Base-by-base conservation (phyloP, 2,329 filamentous ascomycete species). In the Chaetothyriales sp. region DNA sequence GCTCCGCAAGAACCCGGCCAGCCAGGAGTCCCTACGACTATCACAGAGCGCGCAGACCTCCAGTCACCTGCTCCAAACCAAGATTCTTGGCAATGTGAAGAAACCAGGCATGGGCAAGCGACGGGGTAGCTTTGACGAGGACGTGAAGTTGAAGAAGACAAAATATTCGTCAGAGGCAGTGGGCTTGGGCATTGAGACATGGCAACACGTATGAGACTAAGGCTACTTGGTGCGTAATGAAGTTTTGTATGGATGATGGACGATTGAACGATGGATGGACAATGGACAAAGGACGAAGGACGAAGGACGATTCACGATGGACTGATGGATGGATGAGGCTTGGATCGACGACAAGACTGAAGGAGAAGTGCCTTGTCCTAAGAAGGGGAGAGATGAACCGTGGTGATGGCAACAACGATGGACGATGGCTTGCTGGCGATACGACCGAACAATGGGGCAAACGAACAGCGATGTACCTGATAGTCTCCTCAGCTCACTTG, bases 21-120 rank as follows among this genome's bases (percentile, higher is more conserved):
- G 66, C 63, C 59, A 69, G 55, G 64, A 66, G 43, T 58, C 60
- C 46, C 57, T 62, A 46, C 60, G 62, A 43, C 61, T 64, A 51
- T 61, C 64, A 43, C 58, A 58, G 57, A 68, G 61, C 52, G 67
- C 64, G 58, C 68, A 65, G 52, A 70, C 65, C 59, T 68, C 61
- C 56, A 74, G 65, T 62, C 68, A 66, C 48, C 55, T 73, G 36
- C 67, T 78, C n/a, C 80, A 84, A 62, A 73, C 73, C 42, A 83
- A 79, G 62, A 65, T 84, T 3, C 81, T 80, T 60, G 79, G 78
- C 0, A 71, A 76, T 36, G 72, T 82, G 25, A 77, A 73, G 58
- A 83, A 83, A 64, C 63, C 70, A 12, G 69, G 44, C 62, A 69
- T 50, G 68, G 55, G 62, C 28, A 72, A 72, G 62, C 66, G 69